Conservation (phyloP, 805 yeast species). For the Blastobotrys americana region DNA sequence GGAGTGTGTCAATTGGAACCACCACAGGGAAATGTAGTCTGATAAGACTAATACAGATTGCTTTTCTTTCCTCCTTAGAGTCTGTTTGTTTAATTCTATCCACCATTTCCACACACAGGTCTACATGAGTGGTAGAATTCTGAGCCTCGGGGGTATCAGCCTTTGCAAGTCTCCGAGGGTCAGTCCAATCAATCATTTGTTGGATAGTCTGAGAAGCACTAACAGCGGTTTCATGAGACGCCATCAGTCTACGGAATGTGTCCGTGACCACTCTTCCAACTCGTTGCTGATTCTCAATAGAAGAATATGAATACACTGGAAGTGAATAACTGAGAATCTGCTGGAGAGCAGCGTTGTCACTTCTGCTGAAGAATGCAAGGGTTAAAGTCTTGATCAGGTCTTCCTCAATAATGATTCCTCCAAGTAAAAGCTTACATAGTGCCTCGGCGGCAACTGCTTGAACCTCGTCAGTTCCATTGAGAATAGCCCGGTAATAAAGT, state of each 20-base stretch:
- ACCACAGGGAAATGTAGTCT: slow-evolving; percentile 40
- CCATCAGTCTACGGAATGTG: slow-evolving; percentile 41
- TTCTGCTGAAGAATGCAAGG: slow-evolving; percentile 59
- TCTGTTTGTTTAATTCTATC: slow-evolving; percentile 41
- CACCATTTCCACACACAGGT: slow-evolving; percentile 49
- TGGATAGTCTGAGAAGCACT: slow-evolving; percentile 51
- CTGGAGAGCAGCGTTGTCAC: slow-evolving; percentile 55
- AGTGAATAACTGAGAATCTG: slow-evolving; percentile 82
- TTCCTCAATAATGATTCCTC: slow-evolving; percentile 65
- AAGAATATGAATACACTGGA: slow-evolving; percentile 81
- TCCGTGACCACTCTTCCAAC: slow-evolving; percentile 39
- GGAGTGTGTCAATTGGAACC: slow-evolving; percentile 25
- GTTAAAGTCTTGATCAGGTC: slow-evolving; percentile 56
- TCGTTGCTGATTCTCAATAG: slow-evolving; percentile 59
- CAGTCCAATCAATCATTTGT: slow-evolving; percentile 79
- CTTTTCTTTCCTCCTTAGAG: slow-evolving; percentile 46
- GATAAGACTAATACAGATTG: slow-evolving; percentile 44
- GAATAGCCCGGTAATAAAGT: slow-evolving; percentile 59
- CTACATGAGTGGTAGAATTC: slow-evolving; percentile 46
- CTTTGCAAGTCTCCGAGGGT: slow-evolving; percentile 46
- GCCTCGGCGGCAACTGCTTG: slow-evolving; percentile 85
- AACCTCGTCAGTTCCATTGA: slow-evolving; percentile 41
- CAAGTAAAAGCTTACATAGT: slow-evolving; percentile 69
- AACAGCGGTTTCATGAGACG: slow-evolving; percentile 30
- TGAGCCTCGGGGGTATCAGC: slow-evolving; percentile 41